Base-by-base conservation (phyloP, 331 rosid species). In the Acacia concinna region DNA sequence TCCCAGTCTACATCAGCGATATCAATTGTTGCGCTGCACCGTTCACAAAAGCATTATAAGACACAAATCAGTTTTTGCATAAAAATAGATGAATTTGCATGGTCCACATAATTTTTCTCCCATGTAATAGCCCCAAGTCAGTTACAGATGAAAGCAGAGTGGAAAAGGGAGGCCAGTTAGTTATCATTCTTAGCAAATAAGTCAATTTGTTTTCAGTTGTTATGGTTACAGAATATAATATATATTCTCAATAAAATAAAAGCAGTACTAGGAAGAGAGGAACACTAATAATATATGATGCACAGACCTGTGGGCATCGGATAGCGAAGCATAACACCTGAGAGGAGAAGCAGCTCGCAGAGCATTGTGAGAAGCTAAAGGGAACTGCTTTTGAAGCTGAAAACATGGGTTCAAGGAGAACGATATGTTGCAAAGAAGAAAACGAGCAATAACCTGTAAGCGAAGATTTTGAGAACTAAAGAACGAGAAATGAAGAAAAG, bases 1-100 rank as follows among this genome's bases (percentile, higher is more conserved):
- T 96, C 97, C 98, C 99, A 96, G 27, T 96, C 97, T 46, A 96
- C 30, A 74, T 90, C 93, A 0, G 89, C 92, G 70, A 89, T 63
- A 51, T 93, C 98, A 23, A 28, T 11, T 43, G 88, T 81, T 46
- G 63, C 88, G 73, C 87, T 84, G 85, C 78, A 70, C 7, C 74
- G 67, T 49, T 79, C 27, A 30, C 38, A 62, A 78, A 66, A 4
- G 35, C 52, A 46, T 38, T 21, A 43, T 27, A 59, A 74, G 54
- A 6, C 25, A 73, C 57, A 64, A 30, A 74, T 66, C 51, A 68
- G n/a, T 5, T 25, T 17, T 20, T 30, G 3, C 0, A 23, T 20
- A 21, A 64, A 25, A 7, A 47, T 35, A 21, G 17, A 62, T 44
- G 68, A 8, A 17, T 6, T 56, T 57, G 34, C 69, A 34, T 15